phyloP scores from a whole-genome alignment of 73 alveolate genomes.

The Tetrahymena borealis region DNA sequence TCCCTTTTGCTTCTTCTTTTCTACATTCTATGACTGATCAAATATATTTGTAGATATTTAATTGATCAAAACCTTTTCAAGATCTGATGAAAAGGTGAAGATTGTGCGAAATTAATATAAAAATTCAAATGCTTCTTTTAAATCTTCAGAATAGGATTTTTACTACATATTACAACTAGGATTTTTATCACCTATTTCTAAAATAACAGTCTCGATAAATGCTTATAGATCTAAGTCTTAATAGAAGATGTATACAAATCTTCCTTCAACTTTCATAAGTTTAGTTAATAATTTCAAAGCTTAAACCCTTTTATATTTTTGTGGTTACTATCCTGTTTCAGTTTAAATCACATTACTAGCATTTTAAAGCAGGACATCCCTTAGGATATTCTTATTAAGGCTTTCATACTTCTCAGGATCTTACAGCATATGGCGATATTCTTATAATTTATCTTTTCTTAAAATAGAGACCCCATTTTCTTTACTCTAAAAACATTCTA shows the following conservation, averaged over 20 bases:
- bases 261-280: neutral
- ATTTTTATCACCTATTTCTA: neutral
- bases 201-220: neutral
- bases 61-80: neutral
- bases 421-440: neutral
- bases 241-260: neutral
- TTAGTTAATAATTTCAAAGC: neutral
- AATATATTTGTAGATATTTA: neutral
- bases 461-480: neutral
- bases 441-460: neutral
- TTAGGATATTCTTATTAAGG: neutral
- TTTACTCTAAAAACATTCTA: neutral
- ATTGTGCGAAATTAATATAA: neutral
- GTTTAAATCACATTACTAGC: neutral
- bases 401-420: neutral
- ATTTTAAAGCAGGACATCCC: neutral
- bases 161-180: neutral
- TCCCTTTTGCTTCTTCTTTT: neutral
- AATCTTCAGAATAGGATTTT: neutral
- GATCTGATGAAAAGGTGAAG: neutral
- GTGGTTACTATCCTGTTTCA: neutral
- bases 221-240: neutral
- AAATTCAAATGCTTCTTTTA: neutral
- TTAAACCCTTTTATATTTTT: neutral
- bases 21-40: neutral